Percentiles rank a stretch among this genome's conserved stretches.
Evolutionary conservation across 176 grass and related monocot species (phyloP).

Genomic region (Musa itinerans): DNA sequence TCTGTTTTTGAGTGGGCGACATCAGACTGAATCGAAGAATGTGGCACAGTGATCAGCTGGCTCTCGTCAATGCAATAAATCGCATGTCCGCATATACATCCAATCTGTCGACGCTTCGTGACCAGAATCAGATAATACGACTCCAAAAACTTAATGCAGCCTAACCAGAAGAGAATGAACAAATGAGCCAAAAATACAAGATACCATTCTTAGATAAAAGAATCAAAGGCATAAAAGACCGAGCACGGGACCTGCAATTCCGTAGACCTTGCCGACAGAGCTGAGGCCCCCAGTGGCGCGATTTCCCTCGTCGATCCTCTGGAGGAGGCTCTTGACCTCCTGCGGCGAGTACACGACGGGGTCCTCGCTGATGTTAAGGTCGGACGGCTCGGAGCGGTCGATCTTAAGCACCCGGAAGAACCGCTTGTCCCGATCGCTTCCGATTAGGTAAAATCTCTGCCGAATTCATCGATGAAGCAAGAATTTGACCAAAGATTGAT

Average conservation of each 20-base stretch:
- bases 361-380: slow-evolving; percentile 88
- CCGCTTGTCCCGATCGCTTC: slow-evolving; percentile 73
- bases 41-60: slow-evolving; percentile 77
- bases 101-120: slow-evolving; percentile 79
- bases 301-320: slow-evolving; percentile 86
- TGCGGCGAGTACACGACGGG: slow-evolving; percentile 71
- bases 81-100: slow-evolving; percentile 75
- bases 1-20: slow-evolving; percentile 78
- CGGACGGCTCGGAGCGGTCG: slow-evolving; percentile 74
- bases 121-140: slow-evolving; percentile 96
- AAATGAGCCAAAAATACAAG: neutral
- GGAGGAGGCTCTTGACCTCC: slow-evolving; percentile 87
- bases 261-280: slow-evolving; percentile 78
- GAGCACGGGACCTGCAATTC: slow-evolving; percentile 57
- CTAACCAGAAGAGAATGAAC: slow-evolving; percentile 20
- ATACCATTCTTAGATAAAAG: neutral
- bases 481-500: neutral
- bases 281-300: slow-evolving; percentile 69
- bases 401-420: slow-evolving; percentile 97
- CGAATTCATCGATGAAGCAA: neutral
- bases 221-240: neutral
- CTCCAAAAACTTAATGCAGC: slow-evolving; percentile 93
- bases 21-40: slow-evolving; percentile 75
- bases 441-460: slow-evolving; percentile 94
- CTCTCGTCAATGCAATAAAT: slow-evolving; percentile 90